Base-by-base conservation (phyloP, 768 basidiomycete species). In the Auricularia cornea region DNA sequence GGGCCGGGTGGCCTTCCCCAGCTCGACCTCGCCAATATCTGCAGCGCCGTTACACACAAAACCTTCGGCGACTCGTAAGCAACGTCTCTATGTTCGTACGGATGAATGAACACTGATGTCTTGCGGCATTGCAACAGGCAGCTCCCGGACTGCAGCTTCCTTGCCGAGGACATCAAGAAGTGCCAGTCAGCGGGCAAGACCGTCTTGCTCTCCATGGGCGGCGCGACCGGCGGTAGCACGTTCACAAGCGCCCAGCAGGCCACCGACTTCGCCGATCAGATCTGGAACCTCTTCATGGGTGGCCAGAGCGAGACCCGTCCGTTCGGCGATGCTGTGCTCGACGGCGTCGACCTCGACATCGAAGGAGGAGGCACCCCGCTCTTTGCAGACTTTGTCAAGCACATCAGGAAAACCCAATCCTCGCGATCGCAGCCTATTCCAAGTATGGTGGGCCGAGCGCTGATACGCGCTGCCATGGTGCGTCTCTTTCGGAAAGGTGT, bases 221-320 rank as follows among this genome's bases (percentile, higher is more conserved):
- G 86, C 26, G 85, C 84, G 3, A 82, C 82, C 2, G 88, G 87
- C 20, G 78, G 80, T 23, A 84, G 81, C 23, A 82, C 82, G 5
- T 90, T 90, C 70, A 69, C 77, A 48, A 83, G 80, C 56, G 85
- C 84, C 63, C 72, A 76, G 2, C 81, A 88, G 67, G 89, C 84
- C 2, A 68, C 73, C 14, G 71, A 77, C 3, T 90, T 88, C 70
- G 88, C 84, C 0, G 77, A 85, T 60, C 84, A 83, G 64, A 83
- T 91, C 61, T 90, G 89, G 89, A 77, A 88, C 69, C 64, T 87
- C 59, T 89, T 90, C 72, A 74, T 90, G 31, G 89, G 88, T 5
- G 87, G 87, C 20, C 76, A 75, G 1, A 84, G 81, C 64, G 70
- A 70, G 30, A 87, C 82, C 20, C 80, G 89, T 64, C 89, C 89